Conservation (phyloP, 2,329 filamentous ascomycete genomes). For the Exophiala spinifera region DNA sequence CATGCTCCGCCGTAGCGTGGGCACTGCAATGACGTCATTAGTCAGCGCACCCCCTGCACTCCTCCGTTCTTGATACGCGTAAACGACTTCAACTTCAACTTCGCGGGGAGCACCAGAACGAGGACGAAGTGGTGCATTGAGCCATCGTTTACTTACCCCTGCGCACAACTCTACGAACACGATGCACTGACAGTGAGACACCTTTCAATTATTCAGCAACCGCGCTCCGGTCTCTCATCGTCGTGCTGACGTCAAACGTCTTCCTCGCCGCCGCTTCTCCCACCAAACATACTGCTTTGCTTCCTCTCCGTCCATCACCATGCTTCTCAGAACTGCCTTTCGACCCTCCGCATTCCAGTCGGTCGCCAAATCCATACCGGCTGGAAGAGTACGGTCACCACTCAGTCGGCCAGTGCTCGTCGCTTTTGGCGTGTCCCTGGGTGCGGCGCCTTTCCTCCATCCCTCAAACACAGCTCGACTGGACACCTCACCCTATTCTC, state of each 20-base stretch:
- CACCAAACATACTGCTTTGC: background rate
- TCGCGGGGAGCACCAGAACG: no score
- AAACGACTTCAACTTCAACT: no score
- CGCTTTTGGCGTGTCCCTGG: conserved; percentile 24
- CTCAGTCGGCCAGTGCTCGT: conserved; percentile 20
- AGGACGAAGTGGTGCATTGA: no score
- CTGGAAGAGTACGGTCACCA: conserved; percentile 8
- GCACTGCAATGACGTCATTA: no score
- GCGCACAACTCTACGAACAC: no score
- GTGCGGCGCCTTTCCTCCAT: conserved; percentile 22
- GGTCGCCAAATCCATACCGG: conserved; percentile 9
- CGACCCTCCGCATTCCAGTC: conserved; percentile 14
- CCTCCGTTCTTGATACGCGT: no score
- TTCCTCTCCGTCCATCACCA: background rate
- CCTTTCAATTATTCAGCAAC: no score
- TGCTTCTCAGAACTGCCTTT: conserved; percentile 24
- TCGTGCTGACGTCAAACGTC: background rate
- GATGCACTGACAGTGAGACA: no score
- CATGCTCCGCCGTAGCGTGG: no score
- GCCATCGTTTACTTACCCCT: no score
- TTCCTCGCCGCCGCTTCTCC: background rate
- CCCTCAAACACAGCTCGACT: conserved; percentile 14
- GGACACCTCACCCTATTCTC: conserved; percentile 19
- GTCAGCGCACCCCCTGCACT: no score
- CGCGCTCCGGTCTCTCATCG: no score